These are phyloP conservation scores for Beverwykella pulmonaria DNA, from an alignment of 495 filamentous ascomycete species.

Conservation along the genomic window DNA sequence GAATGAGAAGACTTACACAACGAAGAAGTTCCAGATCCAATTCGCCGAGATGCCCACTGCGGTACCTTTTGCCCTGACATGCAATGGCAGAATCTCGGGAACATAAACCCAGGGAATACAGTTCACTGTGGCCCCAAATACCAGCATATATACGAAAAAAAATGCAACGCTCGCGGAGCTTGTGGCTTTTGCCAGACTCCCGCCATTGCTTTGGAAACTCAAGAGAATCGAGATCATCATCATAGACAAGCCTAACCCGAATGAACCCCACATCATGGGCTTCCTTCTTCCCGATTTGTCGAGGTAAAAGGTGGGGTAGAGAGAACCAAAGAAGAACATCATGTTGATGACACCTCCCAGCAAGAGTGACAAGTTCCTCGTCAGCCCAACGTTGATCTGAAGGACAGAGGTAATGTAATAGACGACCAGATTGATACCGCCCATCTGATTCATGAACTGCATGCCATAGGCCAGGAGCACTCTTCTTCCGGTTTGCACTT, in stretches of 20 bases:
- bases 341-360: conserved; percentile 43
- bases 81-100: conserved; percentile 51
- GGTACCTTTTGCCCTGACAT: conserved; percentile 47
- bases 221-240: conserved; percentile 57
- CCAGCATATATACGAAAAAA: conserved; percentile 54
- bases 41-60: conserved; percentile 50
- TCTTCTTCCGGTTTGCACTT: conserved; percentile 55
- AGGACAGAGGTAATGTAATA: conserved; percentile 43
- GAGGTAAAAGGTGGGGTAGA: conserved; percentile 53
- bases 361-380: conserved; percentile 39
- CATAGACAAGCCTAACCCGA: conserved; percentile 55
- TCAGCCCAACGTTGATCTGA: conserved; percentile 41
- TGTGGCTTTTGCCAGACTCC: conserved; percentile 36
- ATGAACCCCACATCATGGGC: conserved; percentile 61
- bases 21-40: conserved; percentile 50
- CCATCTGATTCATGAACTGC: conserved; percentile 46
- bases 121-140: conserved; percentile 53
- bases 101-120: conserved; percentile 55
- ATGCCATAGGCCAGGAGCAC: conserved; percentile 54
- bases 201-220: conserved; percentile 47
- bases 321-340: conserved; percentile 48
- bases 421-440: conserved; percentile 43
- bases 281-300: conserved; percentile 53
- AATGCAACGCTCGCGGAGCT: conserved; percentile 51
- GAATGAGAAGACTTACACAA: conserved; percentile 23